phyloP scores from a whole-genome alignment of 495 filamentous ascomycete species.

The Friedmanniomyces endolithicus region DNA sequence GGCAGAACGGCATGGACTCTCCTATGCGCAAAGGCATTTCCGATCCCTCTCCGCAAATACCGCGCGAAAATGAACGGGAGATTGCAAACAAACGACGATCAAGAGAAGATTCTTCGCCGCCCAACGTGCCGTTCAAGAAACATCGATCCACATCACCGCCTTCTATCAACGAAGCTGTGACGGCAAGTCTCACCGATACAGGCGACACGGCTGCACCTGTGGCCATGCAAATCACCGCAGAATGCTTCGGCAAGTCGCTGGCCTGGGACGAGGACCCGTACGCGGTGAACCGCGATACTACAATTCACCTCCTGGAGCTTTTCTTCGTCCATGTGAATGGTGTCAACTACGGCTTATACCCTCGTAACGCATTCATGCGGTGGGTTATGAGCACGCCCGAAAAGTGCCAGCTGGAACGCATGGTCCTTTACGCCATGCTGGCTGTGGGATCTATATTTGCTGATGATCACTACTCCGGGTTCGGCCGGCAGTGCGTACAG shows the following conservation, averaged over 20 bases:
- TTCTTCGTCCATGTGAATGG: conserved; percentile 45
- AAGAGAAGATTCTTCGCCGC: conserved; percentile 12
- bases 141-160: conserved; percentile 16
- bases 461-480: conserved; percentile 23
- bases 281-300: conserved; percentile 31
- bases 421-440: conserved; percentile 57
- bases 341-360: conserved; percentile 45
- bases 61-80: conserved; percentile 1
- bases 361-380: conserved; percentile 37
- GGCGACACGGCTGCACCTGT: background rate
- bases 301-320: conserved; percentile 40
- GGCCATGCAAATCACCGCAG: background rate
- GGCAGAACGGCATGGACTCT: background rate
- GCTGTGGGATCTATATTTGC: conserved; percentile 48
- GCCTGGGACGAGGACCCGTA: conserved; percentile 50
- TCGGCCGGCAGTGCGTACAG: conserved; percentile 40
- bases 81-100: conserved; percentile 10
- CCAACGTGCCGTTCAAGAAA: conserved; percentile 16
- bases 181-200: background rate
- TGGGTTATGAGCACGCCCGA: conserved; percentile 41
- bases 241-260: background rate
- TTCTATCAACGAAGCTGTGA: background rate
- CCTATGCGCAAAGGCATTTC: conserved; percentile 10
- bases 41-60: background rate
- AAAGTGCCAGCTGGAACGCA: conserved; percentile 53